These are phyloP conservation scores for Metarhizium brunneum DNA, from an alignment of 2,329 filamentous ascomycete genomes.

Conservation along the genomic window DNA sequence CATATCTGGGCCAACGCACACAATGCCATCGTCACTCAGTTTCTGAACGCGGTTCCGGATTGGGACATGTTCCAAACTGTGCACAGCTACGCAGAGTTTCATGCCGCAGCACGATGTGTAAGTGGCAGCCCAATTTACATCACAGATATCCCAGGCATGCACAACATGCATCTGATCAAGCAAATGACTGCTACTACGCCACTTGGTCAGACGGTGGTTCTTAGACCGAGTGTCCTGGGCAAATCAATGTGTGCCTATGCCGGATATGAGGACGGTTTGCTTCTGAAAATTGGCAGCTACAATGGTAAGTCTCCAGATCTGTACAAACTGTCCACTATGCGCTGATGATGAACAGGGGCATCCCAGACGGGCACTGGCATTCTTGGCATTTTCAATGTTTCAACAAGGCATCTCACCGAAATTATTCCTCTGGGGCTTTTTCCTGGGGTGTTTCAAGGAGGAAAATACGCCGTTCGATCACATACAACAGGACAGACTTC, in stretches of 20 bases:
- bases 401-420: conserved; percentile 51
- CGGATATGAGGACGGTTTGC: conserved; percentile 59
- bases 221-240: conserved; percentile 68
- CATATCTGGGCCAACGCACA: conserved; percentile 93
- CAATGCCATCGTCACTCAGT: conserved; percentile 72
- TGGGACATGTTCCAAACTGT: conserved; percentile 63
- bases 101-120: conserved; percentile 82
- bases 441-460: conserved; percentile 51
- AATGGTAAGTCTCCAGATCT: conserved; percentile 43
- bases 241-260: conserved; percentile 66
- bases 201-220: conserved; percentile 65
- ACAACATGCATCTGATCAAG: conserved; percentile 64
- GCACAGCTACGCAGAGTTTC: conserved; percentile 66
- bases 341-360: conserved; percentile 23
- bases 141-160: conserved; percentile 77
- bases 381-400: conserved; percentile 78
- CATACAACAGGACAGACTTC: conserved; percentile 60
- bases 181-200: conserved; percentile 74
- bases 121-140: conserved; percentile 92
- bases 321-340: neutral
- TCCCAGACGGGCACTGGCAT: conserved; percentile 63
- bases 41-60: conserved; percentile 81
- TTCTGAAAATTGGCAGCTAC: conserved; percentile 74
- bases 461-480: conserved; percentile 62
- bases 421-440: conserved; percentile 64